These are phyloP conservation scores for Pseudopithomyces chartarum DNA, from an alignment of 2,329 filamentous ascomycete genomes.

Conservation along the genomic window DNA sequence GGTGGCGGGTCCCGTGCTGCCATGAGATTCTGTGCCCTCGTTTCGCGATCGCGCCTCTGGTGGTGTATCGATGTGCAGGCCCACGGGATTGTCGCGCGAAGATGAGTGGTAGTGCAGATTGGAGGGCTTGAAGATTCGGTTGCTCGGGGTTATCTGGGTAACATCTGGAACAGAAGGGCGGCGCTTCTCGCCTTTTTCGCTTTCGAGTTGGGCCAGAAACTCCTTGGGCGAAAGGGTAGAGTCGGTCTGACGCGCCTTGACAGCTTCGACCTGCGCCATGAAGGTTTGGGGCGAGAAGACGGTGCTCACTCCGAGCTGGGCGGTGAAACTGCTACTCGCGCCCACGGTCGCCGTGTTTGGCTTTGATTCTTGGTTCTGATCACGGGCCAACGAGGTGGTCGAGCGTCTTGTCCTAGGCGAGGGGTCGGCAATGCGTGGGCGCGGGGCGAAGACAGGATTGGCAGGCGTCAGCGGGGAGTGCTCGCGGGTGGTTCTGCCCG, in stretches of 20 bases:
- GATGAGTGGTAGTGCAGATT: constrained; percentile 45
- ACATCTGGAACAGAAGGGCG: constrained; percentile 41
- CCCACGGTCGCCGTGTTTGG: constrained; percentile 26
- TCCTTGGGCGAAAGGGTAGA: constrained; percentile 40
- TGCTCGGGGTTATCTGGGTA: constrained; percentile 35
- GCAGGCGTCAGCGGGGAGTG: constrained; percentile 35
- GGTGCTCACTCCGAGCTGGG: constrained; percentile 6
- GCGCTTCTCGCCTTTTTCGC: constrained; percentile 19
- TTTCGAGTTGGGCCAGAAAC: constrained; percentile 36
- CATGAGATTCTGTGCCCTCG: constrained; percentile 74
- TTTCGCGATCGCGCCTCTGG: constrained; percentile 36
- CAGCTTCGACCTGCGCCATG: background rate
- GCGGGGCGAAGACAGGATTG: constrained; percentile 24
- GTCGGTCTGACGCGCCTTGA: constrained; percentile 26
- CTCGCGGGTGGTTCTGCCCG: constrained; percentile 30
- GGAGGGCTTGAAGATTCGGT: constrained; percentile 42
- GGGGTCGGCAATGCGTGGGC: constrained; percentile 33
- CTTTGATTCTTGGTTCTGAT: constrained; percentile 39
- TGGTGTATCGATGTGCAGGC: constrained; percentile 30
- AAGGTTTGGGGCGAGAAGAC: background rate
- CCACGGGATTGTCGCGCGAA: constrained; percentile 33
- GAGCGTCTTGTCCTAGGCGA: constrained; percentile 38
- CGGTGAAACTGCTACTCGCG: background rate
- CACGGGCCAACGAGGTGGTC: constrained; percentile 28
- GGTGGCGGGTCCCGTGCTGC: constrained; percentile 85